phyloP scores from a whole-genome alignment of 2,329 filamentous ascomycete genomes.

The Ceratocystiopsis sp. region DNA sequence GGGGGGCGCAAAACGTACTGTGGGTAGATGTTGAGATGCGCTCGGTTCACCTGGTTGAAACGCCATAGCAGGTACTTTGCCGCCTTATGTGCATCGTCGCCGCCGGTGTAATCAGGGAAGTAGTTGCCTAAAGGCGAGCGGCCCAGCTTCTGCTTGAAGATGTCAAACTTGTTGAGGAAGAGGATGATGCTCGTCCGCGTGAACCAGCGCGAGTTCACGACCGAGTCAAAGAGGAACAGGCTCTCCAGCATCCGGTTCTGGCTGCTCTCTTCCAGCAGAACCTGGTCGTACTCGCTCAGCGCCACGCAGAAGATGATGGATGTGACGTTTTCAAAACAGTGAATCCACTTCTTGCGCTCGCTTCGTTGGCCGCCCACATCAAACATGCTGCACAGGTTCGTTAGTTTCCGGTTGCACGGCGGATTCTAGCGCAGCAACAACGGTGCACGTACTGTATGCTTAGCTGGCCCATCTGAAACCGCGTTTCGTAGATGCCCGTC shows the following conservation, averaged over 20 bases:
- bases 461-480: slow-evolving; percentile 95
- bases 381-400: slow-evolving; percentile 59
- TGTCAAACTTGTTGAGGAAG: slow-evolving; percentile 96
- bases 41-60: slow-evolving; percentile 96
- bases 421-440: no score
- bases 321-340: slow-evolving; percentile 98
- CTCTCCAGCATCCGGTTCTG: slow-evolving; percentile 99
- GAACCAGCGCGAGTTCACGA: slow-evolving; percentile 98
- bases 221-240: slow-evolving; percentile 86
- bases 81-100: slow-evolving; percentile 93
- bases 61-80: slow-evolving; percentile 96
- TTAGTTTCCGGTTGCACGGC: neutral
- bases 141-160: slow-evolving; percentile 88
- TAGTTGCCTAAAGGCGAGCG: slow-evolving; percentile 85
- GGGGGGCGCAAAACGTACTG: slow-evolving; percentile 47
- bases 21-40: slow-evolving; percentile 90
- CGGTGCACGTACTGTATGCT: slow-evolving; percentile 74
- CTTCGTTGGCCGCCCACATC: slow-evolving; percentile 94
- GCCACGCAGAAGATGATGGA: slow-evolving; percentile 99
- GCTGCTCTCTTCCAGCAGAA: slow-evolving; percentile 88
- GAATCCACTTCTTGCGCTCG: slow-evolving; percentile 99
- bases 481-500: slow-evolving; percentile 96
- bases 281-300: slow-evolving; percentile 95
- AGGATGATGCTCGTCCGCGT: slow-evolving; percentile 97
- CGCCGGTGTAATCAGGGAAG: slow-evolving; percentile 94